Base-by-base conservation (phyloP, 2,329 filamentous ascomycete species). In the Chaetomium strumarium region DNA sequence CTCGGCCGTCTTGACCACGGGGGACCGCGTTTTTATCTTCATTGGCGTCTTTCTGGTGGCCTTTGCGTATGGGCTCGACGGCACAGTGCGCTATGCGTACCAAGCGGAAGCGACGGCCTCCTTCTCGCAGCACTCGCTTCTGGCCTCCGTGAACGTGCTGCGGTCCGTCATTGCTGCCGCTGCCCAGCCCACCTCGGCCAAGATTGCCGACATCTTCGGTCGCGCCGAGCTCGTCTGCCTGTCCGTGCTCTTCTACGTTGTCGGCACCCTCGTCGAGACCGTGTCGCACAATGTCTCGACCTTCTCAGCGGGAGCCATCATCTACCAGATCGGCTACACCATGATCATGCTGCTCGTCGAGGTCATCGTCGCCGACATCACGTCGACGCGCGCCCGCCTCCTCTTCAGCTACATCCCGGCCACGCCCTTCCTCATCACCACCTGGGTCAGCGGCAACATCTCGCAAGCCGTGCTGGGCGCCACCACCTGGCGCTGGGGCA, bases 251-350 rank as follows among this genome's bases (percentile, higher is more conserved):
- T 83, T 85, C 64, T 85, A 85, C 58, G 71, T 80, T 9, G 36
- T 74, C 54, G 76, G 77, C 20, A 80, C 81, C 2, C 72, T 84
- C 13, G 63, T 86, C 46, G 79, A 85, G 66, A 72, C 81, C 10
- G 66, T 68, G 2, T 68, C 79, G 0, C 68, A 63, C 40, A 70
- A 72, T 46, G 69, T 84, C 9, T 63, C 74, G 36, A 67, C 71
- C 1, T 85, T 83, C 53, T 72, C 74, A 16, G 80, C 74, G 4
- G 83, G 82, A 24, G 77, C 78, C 33, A 72, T 84, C 38, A 64
- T 84, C 36, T 84, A 84, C 64, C 80, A 77, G 71, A 71, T 85
- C 38, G 83, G 83, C 45, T 85, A 83, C 62, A 85, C 83, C 11
- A 74, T 74, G 59, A 71, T 84, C 24, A 71, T 83, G 16, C 68